Conservation (phyloP, 2,329 filamentous ascomycete species). For the Apiospora arundinis region DNA sequence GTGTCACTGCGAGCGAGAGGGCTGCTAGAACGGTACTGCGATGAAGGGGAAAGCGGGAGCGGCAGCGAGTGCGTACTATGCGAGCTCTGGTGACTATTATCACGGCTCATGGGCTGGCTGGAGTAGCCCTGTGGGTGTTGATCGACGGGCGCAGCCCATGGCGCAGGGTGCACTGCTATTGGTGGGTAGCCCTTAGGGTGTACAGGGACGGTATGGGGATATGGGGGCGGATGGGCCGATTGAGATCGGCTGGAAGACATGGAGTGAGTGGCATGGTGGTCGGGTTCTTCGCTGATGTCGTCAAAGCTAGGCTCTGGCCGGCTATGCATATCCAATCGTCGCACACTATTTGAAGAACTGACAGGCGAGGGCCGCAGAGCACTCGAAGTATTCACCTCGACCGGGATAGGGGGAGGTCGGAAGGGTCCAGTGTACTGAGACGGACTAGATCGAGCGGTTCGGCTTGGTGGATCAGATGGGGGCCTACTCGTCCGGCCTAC, state of each 20-base stretch:
- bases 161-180: constrained; percentile 33
- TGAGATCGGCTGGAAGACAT: constrained; percentile 30
- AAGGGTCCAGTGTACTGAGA: constrained; percentile 35
- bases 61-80: constrained; percentile 29
- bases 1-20: constrained; percentile 29
- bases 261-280: constrained; percentile 29
- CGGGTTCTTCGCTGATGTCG: constrained; percentile 22
- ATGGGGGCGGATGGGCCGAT: constrained; percentile 29
- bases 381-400: constrained; percentile 6
- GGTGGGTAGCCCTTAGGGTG: constrained; percentile 28
- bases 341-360: not conserved
- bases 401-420: constrained; percentile 37
- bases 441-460: constrained; percentile 36
- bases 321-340: constrained; percentile 4
- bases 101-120: constrained; percentile 57
- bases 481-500: constrained; percentile 26
- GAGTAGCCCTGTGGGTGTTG: constrained; percentile 48
- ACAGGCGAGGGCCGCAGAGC: not conserved
- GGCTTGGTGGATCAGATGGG: constrained; percentile 27
- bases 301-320: constrained; percentile 26
- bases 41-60: constrained; percentile 21
- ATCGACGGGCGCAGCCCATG: constrained; percentile 29
- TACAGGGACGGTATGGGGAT: constrained; percentile 32
- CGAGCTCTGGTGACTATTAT: constrained; percentile 49
- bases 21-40: constrained; percentile 20